Percentiles rank a stretch among this genome's conserved stretches.
Conservation (phyloP, 140 eudicot genomes). For the Cichorium intybus region DNA sequence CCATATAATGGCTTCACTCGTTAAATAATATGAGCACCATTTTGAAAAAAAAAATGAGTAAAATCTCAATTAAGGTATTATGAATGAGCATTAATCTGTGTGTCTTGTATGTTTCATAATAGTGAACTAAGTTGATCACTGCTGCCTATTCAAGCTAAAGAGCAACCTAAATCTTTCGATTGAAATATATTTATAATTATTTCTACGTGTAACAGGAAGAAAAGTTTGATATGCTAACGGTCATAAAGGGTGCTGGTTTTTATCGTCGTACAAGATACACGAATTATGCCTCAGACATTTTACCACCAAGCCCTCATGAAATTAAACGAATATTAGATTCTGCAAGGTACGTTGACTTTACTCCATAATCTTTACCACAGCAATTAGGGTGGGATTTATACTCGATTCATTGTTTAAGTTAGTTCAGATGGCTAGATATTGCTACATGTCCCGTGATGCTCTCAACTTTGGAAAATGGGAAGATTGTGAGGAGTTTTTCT, state of each 20-base stretch:
- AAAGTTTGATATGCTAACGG: conserved; percentile 48
- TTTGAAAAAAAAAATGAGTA: too few species aligned
- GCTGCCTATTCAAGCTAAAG: too few species aligned
- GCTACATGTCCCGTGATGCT: conserved; percentile 67
- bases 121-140: too few species aligned
- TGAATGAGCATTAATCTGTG: too few species aligned
- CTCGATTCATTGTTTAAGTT: conserved; percentile 3
- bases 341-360: conserved; percentile 34
- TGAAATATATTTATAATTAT: conserved; percentile 1
- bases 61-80: too few species aligned
- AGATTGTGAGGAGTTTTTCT: conserved; percentile 58
- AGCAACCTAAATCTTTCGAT: conserved; percentile 2
- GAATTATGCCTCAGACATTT: conserved; percentile 58
- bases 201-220: conserved; percentile 45
- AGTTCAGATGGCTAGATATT: conserved; percentile 47
- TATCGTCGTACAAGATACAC: conserved; percentile 53
- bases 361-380: background rate
- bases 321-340: conserved; percentile 33
- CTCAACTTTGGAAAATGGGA: conserved; percentile 62
- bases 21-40: too few species aligned
- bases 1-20: too few species aligned
- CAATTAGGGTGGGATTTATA: background rate
- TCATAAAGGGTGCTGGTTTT: conserved; percentile 50
- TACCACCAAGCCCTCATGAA: conserved; percentile 60
- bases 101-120: too few species aligned